A percentile compares a stretch with the other conserved stretches of the same genome.
These are phyloP conservation scores for Talaromyces amestolkiae DNA, from an alignment of 2,329 filamentous ascomycete genomes.

Conservation along the genomic window DNA sequence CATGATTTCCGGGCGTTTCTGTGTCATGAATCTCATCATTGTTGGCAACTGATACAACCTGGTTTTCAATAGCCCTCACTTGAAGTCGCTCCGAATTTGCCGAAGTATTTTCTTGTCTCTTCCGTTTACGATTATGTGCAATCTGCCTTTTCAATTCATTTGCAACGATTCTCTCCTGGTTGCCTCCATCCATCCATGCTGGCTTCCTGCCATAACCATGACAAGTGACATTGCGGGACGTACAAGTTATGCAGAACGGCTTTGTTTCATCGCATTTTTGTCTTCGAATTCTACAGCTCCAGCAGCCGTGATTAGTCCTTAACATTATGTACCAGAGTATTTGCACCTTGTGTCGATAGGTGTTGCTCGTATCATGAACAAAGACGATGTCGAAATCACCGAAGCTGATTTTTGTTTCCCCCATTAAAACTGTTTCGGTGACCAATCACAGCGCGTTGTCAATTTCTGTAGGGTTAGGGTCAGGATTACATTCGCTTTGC, in stretches of 20 bases:
- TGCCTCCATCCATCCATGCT: slow-evolving; percentile 12
- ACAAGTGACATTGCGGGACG: slow-evolving; percentile 13
- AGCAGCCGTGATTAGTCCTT: slow-evolving; percentile 50
- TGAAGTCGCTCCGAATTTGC: too few species aligned
- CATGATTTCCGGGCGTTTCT: neutral
- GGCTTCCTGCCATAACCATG: slow-evolving; percentile 16
- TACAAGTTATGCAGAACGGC: slow-evolving; percentile 62
- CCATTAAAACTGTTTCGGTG: neutral
- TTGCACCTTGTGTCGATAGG: neutral
- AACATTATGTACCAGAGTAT: neutral
- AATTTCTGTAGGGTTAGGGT: neutral
- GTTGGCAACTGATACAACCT: neutral
- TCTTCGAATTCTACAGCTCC: slow-evolving; percentile 64
- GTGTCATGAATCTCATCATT: neutral
- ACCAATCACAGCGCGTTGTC: neutral
- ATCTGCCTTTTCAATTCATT: neutral
- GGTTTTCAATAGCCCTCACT: neutral
- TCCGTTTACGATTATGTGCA: neutral
- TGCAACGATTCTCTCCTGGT: neutral
- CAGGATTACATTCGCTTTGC: too few species aligned
- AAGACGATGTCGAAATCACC: neutral
- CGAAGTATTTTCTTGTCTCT: neutral
- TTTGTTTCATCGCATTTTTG: slow-evolving; percentile 71
- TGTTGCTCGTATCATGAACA: neutral
- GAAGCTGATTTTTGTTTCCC: neutral